These are phyloP conservation scores for Picochlorum sp. DNA, from an alignment of 139 green algal genomes.

Conservation along the genomic window DNA sequence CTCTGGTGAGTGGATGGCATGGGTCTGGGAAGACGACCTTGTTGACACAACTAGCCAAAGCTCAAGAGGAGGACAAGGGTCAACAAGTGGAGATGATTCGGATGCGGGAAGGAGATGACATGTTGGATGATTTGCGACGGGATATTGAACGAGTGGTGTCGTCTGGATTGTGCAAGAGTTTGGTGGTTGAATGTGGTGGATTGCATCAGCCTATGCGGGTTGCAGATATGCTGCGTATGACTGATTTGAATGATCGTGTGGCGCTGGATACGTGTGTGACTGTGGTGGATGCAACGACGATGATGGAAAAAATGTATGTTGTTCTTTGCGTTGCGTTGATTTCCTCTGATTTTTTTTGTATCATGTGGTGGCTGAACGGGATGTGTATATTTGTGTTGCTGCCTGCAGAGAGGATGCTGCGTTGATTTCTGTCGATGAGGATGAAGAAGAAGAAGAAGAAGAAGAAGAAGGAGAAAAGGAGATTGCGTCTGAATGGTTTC, in stretches of 20 bases:
- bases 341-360: too few species aligned
- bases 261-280: slow-evolving; percentile 61
- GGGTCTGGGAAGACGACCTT: slow-evolving; percentile 77
- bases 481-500: slow-evolving; percentile 55
- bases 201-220: slow-evolving; percentile 63
- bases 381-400: too few species aligned
- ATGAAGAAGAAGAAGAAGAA: slow-evolving; percentile 13
- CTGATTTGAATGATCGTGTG: slow-evolving; percentile 32
- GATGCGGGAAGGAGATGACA: too few species aligned
- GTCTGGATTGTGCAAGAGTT: slow-evolving; percentile 51
- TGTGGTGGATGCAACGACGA: slow-evolving; percentile 52
- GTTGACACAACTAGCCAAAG: slow-evolving; percentile 31
- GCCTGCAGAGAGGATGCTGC: too few species aligned
- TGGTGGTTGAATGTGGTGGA: slow-evolving; percentile 75
- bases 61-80: too few species aligned
- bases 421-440: slow-evolving; percentile 2
- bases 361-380: too few species aligned
- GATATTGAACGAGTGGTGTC: slow-evolving; percentile 45
- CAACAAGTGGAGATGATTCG: too few species aligned
- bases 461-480: slow-evolving; percentile 36
- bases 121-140: slow-evolving; percentile 49
- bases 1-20: slow-evolving; percentile 56
- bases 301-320: slow-evolving; percentile 38
- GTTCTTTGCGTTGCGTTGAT: not conserved
- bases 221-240: slow-evolving; percentile 46